These are phyloP conservation scores for Breynia disticha DNA, from an alignment of 441 rosid genomes.

Conservation along the genomic window DNA sequence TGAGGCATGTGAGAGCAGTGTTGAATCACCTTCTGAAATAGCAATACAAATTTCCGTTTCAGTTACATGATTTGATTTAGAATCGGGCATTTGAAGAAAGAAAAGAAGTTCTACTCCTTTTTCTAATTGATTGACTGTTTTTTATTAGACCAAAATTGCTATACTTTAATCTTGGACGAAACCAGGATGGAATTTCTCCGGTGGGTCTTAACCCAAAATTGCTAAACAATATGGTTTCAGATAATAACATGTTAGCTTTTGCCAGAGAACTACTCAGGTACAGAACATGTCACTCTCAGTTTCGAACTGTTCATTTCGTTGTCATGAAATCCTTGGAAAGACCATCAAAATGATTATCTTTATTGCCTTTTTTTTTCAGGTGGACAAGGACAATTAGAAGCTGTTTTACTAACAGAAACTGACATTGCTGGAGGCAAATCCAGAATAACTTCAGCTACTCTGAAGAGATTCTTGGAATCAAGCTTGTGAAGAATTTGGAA, in stretches of 20 bases:
- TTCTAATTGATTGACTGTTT: constrained; percentile 2
- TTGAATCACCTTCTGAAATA: not conserved
- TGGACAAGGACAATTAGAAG: constrained; percentile 34
- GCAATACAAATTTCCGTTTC: not conserved
- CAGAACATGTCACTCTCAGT: not conserved
- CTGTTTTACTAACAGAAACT: constrained; percentile 62
- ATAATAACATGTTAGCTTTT: constrained; percentile 76
- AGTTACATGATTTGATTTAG: not conserved
- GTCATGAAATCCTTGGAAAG: not conserved
- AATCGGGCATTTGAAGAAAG: not conserved
- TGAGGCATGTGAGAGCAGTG: not conserved
- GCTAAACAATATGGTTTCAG: constrained; percentile 95
- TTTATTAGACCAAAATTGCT: constrained; percentile 2
- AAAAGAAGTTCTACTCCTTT: not conserved
- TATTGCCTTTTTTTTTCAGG: constrained; percentile 25
- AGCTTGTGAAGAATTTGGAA: constrained; percentile 47
- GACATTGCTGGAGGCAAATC: constrained; percentile 57
- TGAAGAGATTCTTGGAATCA: constrained; percentile 54
- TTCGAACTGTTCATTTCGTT: not conserved
- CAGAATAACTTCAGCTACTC: constrained; percentile 46
- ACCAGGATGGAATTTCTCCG: constrained; percentile 66
- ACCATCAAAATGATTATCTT: not conserved
- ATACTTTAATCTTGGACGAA: not conserved
- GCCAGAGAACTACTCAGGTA: constrained; percentile 72
- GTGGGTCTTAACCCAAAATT: too few species aligned